These are phyloP conservation scores for Parastagonospora nodorum DNA, from an alignment of 2,329 filamentous ascomycete species.

Conservation along the genomic window DNA sequence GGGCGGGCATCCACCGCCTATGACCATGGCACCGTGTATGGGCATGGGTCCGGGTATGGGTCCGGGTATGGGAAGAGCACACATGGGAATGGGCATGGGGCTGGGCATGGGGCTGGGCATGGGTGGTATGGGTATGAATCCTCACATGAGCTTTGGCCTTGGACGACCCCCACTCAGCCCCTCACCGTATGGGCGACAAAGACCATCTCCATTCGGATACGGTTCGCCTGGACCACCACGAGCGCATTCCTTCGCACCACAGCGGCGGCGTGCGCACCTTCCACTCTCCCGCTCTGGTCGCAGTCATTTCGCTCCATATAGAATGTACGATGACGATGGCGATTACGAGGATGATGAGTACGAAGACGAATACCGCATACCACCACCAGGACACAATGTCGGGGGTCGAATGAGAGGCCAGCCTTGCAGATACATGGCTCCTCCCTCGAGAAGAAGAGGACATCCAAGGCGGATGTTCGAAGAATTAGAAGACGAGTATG, in stretches of 20 bases:
- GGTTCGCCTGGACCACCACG: background rate
- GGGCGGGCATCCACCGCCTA: constrained; percentile 1
- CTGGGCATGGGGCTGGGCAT: background rate
- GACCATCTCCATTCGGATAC: constrained; percentile 2
- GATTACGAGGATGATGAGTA: constrained; percentile 18
- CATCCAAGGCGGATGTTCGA: background rate
- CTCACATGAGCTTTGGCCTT: constrained; percentile 3
- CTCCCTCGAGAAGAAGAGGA: background rate
- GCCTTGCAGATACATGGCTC: background rate
- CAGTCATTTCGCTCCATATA: constrained; percentile 1
- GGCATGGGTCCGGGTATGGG: background rate
- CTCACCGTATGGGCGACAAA: constrained; percentile 1
- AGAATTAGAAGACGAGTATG: constrained; percentile 8
- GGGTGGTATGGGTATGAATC: background rate
- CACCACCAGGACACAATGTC: background rate
- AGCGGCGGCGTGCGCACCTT: constrained; percentile 4
- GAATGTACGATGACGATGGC: constrained; percentile 12
- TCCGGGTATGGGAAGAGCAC: background rate
- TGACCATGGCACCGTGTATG: background rate
- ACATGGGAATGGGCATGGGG: background rate
- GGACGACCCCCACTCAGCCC: background rate
- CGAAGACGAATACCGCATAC: constrained; percentile 6
- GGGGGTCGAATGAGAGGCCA: background rate
- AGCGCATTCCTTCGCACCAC: constrained; percentile 1
- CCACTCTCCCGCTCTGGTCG: background rate